phyloP scores from a whole-genome alignment of 768 basidiomycete genomes.

The Pilatotrama ljubarskyi region DNA sequence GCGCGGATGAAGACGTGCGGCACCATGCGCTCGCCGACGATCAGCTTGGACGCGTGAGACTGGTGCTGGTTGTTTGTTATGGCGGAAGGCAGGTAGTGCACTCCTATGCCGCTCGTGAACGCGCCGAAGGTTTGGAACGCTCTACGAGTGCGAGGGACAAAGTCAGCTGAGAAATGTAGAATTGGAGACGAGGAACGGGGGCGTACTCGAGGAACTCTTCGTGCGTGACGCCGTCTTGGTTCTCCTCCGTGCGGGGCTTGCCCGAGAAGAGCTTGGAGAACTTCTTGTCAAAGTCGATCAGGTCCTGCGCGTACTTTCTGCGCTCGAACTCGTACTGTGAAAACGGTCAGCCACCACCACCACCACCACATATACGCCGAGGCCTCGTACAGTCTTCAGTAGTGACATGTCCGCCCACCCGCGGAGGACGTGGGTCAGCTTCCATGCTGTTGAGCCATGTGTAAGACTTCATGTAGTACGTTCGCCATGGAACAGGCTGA shows the following conservation, averaged over 20 bases:
- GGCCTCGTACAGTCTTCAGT: constrained; percentile 44
- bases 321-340: constrained; percentile 55
- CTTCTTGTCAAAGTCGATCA: constrained; percentile 54
- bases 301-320: constrained; percentile 51
- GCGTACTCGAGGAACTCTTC: constrained; percentile 47
- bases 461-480: no score
- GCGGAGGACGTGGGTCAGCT: constrained; percentile 49
- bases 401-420: constrained; percentile 48
- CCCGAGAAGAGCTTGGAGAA: constrained; percentile 55
- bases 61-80: constrained; percentile 39
- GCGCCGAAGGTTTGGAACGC: constrained; percentile 46
- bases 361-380: background rate
- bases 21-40: constrained; percentile 51
- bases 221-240: constrained; percentile 48
- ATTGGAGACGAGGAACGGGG: background rate
- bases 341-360: background rate
- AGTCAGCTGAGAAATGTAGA: background rate
- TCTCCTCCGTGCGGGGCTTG: constrained; percentile 43
- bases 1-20: constrained; percentile 48
- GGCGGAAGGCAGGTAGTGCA: constrained; percentile 47
- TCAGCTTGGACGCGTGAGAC: constrained; percentile 38
- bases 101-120: constrained; percentile 50
- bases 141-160: constrained; percentile 28
- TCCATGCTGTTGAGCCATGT: constrained; percentile 42
- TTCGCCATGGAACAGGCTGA: no score